phyloP scores from a whole-genome alignment of 768 basidiomycete genomes.

The Lactarius vividus region DNA sequence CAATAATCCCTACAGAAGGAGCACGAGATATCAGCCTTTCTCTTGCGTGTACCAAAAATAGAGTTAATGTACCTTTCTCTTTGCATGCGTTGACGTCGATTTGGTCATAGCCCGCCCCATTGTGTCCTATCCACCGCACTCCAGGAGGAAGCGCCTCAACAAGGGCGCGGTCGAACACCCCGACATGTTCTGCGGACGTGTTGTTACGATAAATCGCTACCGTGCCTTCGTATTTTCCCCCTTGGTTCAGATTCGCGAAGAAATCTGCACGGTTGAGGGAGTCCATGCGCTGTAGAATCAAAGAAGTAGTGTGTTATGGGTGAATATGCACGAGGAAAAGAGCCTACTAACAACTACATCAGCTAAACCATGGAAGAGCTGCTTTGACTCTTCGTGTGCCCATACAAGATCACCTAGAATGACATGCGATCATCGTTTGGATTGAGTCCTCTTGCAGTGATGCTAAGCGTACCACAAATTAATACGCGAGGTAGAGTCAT shows the following conservation, averaged over 20 bases:
- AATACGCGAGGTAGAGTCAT: constrained; percentile 33
- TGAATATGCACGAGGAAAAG: not conserved
- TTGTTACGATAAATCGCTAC: constrained; percentile 82
- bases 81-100: constrained; percentile 77
- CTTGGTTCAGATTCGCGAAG: constrained; percentile 55
- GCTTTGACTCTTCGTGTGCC: constrained; percentile 72
- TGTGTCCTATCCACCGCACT: constrained; percentile 87
- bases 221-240: constrained; percentile 70
- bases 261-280: constrained; percentile 67
- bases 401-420: constrained; percentile 65
- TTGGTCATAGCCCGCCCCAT: constrained; percentile 91
- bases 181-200: constrained; percentile 59
- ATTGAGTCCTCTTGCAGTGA: not conserved
- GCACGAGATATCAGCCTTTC: not conserved
- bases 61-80: constrained; percentile 48
- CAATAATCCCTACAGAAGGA: constrained; percentile 53
- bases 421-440: not conserved
- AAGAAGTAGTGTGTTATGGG: not conserved
- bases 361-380: constrained; percentile 63
- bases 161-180: constrained; percentile 77
- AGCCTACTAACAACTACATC: constrained; percentile 66
- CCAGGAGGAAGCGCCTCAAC: constrained; percentile 61
- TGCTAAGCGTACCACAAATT: constrained; percentile 34
- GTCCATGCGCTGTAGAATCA: constrained; percentile 45
- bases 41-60: not conserved